Evolutionary conservation across 257 asterid species (phyloP).

Genomic region (Solanum appendiculatum): DNA sequence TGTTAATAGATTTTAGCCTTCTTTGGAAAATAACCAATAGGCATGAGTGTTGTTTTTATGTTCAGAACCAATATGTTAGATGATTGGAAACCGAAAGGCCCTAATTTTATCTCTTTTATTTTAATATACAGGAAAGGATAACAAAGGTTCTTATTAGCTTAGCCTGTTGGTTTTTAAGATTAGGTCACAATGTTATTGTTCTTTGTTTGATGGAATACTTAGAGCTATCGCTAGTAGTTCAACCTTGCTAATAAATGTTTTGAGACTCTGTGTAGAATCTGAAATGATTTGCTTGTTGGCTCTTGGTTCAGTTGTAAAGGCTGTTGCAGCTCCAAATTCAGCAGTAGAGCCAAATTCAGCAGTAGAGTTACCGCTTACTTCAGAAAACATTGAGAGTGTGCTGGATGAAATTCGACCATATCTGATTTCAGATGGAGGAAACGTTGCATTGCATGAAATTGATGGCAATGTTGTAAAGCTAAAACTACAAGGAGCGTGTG

Average conservation of each 20-base stretch:
- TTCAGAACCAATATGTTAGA: neutral
- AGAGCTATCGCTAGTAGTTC: neutral
- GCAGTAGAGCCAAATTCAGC: slow-evolving; percentile 49
- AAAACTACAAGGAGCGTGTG: slow-evolving; percentile 97
- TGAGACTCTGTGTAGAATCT: neutral
- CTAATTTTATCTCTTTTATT: neutral
- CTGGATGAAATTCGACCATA: slow-evolving; percentile 93
- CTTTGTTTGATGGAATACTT: neutral
- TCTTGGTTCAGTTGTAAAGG: slow-evolving; percentile 45
- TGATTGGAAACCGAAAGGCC: neutral
- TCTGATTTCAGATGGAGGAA: slow-evolving; percentile 94
- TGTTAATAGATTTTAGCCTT: neutral
- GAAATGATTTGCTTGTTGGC: neutral
- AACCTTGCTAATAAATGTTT: neutral
- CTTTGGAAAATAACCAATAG: neutral
- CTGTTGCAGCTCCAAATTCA: slow-evolving; percentile 67
- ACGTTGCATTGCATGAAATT: slow-evolving; percentile 86
- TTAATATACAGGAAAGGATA: neutral
- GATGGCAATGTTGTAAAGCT: slow-evolving; percentile 86
- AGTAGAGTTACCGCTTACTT: slow-evolving; percentile 73
- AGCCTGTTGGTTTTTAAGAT: neutral
- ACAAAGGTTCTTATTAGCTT: neutral
- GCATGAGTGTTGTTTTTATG: too few species aligned
- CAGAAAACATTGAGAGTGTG: slow-evolving; percentile 80
- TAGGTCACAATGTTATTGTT: neutral